phyloP scores from a whole-genome alignment of 2,329 filamentous ascomycete species.

The Calonectria leucothoes region DNA sequence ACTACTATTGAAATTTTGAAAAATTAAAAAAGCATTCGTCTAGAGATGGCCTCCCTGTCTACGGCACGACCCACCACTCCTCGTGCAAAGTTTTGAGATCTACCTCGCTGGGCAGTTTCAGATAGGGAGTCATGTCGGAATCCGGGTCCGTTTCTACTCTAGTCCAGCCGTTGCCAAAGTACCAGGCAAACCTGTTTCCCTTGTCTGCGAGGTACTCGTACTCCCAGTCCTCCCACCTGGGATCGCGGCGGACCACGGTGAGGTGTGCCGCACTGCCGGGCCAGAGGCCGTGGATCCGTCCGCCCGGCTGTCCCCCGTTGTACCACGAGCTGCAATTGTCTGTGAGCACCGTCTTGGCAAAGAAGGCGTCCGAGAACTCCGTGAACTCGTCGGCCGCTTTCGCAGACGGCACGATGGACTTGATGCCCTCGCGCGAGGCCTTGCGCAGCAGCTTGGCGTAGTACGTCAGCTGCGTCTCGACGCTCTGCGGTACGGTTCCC shows the following conservation, averaged over 20 bases:
- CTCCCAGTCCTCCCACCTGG: slow-evolving; percentile 67
- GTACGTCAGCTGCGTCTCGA: slow-evolving; percentile 75
- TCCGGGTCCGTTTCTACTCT: slow-evolving; percentile 64
- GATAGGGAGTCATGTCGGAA: slow-evolving; percentile 73
- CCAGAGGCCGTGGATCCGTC: slow-evolving; percentile 75
- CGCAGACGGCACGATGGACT: slow-evolving; percentile 66
- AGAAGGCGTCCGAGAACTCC: slow-evolving; percentile 68
- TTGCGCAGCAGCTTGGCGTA: slow-evolving; percentile 77
- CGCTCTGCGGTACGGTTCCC: slow-evolving; percentile 74
- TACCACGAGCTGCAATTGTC: slow-evolving; percentile 79
- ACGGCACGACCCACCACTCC: slow-evolving; percentile 70
- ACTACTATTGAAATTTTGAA: slow-evolving; percentile 17
- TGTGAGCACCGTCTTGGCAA: slow-evolving; percentile 64
- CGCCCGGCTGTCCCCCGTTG: slow-evolving; percentile 73
- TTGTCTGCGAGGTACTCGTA: slow-evolving; percentile 58
- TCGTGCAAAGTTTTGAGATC: slow-evolving; percentile 75
- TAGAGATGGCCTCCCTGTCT: slow-evolving; percentile 1
- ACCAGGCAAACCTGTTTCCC: slow-evolving; percentile 67
- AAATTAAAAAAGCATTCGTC: not conserved
- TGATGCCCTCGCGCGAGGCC: slow-evolving; percentile 73
- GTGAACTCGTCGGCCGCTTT: slow-evolving; percentile 73
- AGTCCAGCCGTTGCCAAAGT: slow-evolving; percentile 77
- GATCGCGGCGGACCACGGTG: slow-evolving; percentile 66
- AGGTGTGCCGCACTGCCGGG: slow-evolving; percentile 74
- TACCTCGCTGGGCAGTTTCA: slow-evolving; percentile 65